Conservation (phyloP, 345 rosid genomes). For the Camelina neglecta region DNA sequence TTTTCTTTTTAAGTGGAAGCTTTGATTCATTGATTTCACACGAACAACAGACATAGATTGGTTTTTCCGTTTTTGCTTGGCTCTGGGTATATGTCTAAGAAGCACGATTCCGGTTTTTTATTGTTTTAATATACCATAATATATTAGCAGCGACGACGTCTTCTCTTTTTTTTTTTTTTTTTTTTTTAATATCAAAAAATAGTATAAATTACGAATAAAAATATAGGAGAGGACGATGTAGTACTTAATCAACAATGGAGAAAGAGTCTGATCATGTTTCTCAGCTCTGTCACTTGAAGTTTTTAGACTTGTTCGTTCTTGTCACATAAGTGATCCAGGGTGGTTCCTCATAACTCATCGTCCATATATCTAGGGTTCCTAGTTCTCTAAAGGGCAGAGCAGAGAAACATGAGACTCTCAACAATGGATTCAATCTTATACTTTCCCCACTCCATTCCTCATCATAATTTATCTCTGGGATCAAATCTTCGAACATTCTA, state of each 20-base stretch:
- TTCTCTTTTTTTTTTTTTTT: background rate
- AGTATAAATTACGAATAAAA: background rate
- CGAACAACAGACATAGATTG: slow-evolving; percentile 36
- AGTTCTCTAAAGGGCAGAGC: background rate
- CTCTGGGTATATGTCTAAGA: slow-evolving; percentile 44
- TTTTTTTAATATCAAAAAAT: no score
- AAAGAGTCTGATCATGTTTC: background rate
- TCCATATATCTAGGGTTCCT: background rate
- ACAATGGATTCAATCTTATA: background rate
- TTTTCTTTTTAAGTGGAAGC: slow-evolving; percentile 29
- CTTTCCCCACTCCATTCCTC: background rate
- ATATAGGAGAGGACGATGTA: background rate
- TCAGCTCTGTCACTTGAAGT: background rate
- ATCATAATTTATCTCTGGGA: background rate
- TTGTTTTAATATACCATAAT: slow-evolving; percentile 17
- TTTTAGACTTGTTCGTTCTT: background rate
- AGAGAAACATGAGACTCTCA: background rate
- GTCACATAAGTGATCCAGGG: background rate
- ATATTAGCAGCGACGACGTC: slow-evolving; percentile 29
- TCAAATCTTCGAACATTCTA: background rate
- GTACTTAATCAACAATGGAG: background rate
- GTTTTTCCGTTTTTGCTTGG: slow-evolving; percentile 42
- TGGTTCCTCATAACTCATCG: background rate
- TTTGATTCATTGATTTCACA: slow-evolving; percentile 44
- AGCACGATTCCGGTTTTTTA: slow-evolving; percentile 3